These are phyloP conservation scores for Sarcocystis neurona DNA, from an alignment of 169 alveolate species.

Conservation along the genomic window DNA sequence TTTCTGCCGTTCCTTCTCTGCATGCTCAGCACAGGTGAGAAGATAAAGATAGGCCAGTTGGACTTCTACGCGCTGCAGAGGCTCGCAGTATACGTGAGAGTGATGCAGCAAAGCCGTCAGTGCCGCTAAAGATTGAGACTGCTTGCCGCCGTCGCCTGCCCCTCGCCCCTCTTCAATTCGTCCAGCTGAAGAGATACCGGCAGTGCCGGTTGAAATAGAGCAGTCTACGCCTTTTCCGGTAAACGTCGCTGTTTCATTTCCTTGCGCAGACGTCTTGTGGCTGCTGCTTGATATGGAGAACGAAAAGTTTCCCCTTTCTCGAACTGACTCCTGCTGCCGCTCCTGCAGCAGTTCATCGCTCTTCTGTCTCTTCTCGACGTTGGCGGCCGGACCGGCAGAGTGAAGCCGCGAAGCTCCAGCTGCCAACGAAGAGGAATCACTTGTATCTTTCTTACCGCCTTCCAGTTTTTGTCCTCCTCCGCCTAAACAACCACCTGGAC, in stretches of 20 bases:
- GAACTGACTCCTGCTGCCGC: background rate
- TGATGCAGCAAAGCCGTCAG: slow-evolving; percentile 1
- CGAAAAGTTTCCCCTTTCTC: background rate
- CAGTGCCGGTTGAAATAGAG: too few relatives aligned
- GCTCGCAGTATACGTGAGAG: background rate
- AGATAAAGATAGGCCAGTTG: background rate
- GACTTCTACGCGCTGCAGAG: background rate
- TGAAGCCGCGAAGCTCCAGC: too few relatives aligned
- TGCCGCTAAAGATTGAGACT: background rate
- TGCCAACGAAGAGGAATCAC: too few relatives aligned
- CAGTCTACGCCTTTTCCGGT: too few relatives aligned
- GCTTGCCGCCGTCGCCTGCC: background rate
- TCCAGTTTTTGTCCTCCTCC: slow-evolving; percentile 87
- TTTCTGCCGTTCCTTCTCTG: background rate
- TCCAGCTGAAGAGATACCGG: background rate
- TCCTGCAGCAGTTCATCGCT: background rate
- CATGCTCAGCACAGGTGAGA: background rate
- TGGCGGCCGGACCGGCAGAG: too few relatives aligned
- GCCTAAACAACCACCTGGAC: slow-evolving; percentile 92
- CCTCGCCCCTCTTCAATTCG: background rate
- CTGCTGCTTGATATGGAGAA: background rate
- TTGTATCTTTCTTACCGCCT: background rate
- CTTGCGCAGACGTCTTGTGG: too few relatives aligned
- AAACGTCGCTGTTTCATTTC: too few relatives aligned
- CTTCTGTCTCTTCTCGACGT: background rate